A percentile compares a stretch with the other conserved stretches of the same genome.
phyloP scores from a whole-genome alignment of 106 monocot genomes.

The Amphibolis antarctica region DNA sequence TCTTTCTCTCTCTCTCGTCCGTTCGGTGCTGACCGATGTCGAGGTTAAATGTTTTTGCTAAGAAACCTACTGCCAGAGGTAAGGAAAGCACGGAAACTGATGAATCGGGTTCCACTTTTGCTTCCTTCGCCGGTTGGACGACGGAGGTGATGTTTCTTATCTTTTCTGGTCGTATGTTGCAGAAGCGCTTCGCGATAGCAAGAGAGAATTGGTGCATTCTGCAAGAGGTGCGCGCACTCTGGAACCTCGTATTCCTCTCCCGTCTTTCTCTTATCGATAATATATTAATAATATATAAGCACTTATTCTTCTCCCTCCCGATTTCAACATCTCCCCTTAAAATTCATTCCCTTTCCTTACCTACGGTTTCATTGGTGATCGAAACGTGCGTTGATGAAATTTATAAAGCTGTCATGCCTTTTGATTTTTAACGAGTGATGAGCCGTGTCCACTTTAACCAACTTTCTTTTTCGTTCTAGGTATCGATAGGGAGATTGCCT shows the following conservation, averaged over 20 bases:
- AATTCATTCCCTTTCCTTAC: no score
- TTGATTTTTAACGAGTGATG: no score
- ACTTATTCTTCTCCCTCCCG: no score
- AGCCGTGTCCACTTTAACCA: not conserved
- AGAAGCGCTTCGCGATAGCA: slow-evolving; percentile 5
- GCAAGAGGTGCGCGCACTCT: not conserved
- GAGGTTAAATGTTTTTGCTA: slow-evolving; percentile 2
- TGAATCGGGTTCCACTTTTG: no score
- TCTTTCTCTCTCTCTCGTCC: not conserved
- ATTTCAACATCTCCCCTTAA: no score
- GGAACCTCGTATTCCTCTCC: not conserved
- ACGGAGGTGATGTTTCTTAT: not conserved
- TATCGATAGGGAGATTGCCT: slow-evolving; percentile 8
- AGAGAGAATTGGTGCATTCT: not conserved
- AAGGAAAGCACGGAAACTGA: no score
- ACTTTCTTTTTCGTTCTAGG: slow-evolving; percentile 2
- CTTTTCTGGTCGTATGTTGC: not conserved
- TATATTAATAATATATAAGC: not conserved
- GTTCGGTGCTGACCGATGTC: not conserved
- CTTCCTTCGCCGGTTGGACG: no score
- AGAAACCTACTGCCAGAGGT: slow-evolving; percentile 8
- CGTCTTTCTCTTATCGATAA: not conserved
- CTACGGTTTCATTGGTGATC: not conserved
- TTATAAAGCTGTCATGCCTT: not conserved
- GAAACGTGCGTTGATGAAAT: not conserved